A percentile compares a stretch with the other conserved stretches of the same genome.
Conservation (phyloP, 2,329 filamentous ascomycete genomes). For the Neofusicoccum sp. region DNA sequence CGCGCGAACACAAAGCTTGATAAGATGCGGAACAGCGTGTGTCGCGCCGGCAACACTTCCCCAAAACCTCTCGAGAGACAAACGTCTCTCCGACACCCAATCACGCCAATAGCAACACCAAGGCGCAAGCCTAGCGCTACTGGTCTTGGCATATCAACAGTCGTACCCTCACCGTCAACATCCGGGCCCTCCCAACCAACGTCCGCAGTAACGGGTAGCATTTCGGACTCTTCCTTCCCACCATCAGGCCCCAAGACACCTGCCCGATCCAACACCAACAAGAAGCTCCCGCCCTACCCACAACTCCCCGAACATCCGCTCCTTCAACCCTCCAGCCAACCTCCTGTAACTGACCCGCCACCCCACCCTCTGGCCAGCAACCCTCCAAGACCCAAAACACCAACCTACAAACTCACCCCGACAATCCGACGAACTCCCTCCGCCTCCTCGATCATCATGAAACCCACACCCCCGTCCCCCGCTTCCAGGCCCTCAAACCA, state of each 20-base stretch:
- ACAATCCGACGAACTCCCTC: not conserved
- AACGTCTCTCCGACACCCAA: not conserved
- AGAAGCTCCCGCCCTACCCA: slow-evolving; percentile 3
- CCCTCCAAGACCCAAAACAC: not conserved
- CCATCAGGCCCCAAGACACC: not conserved
- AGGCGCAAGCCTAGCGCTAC: not conserved
- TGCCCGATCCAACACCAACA: slow-evolving; percentile 1
- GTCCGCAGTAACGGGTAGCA: not conserved
- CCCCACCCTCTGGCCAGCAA: not conserved
- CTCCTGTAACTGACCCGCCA: not conserved
- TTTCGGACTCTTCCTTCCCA: not conserved
- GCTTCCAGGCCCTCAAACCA: not conserved
- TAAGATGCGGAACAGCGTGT: slow-evolving; percentile 1
- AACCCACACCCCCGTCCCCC: not conserved
- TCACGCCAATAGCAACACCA: not conserved
- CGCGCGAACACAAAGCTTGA: slow-evolving; percentile 14
- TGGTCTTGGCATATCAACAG: not conserved
- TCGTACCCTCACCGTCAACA: not conserved
- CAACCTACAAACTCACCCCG: slow-evolving; percentile 6
- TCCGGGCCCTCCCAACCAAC: not conserved
- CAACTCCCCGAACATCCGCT: not conserved
- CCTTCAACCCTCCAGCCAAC: not conserved
- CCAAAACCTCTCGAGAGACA: not conserved
- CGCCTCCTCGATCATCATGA: not conserved
- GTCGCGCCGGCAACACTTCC: not conserved